Conservation (phyloP, 495 filamentous ascomycete species). For the Opeltia flavorubescens region DNA sequence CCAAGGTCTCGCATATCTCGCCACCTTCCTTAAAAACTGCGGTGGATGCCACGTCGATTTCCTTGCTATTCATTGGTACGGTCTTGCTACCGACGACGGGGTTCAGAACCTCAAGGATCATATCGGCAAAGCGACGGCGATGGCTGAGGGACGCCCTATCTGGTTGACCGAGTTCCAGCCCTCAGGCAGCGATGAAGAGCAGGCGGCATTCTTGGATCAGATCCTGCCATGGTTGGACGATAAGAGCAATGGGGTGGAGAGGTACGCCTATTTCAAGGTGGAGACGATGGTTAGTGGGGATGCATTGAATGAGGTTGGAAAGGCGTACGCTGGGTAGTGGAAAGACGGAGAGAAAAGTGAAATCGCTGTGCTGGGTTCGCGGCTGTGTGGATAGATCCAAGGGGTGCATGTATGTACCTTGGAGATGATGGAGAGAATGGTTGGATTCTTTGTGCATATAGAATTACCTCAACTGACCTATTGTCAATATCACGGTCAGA, state of each 20-base stretch:
- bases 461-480: no score
- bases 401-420: no score
- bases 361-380: constrained; percentile 1
- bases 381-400: not conserved
- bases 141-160: constrained; percentile 34
- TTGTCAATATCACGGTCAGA: no score
- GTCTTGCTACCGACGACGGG: constrained; percentile 10
- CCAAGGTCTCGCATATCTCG: constrained; percentile 47
- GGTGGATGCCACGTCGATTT: constrained; percentile 45
- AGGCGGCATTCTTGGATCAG: constrained; percentile 27
- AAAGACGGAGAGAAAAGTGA: not conserved
- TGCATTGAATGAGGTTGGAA: not conserved
- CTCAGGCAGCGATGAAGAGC: constrained; percentile 25
- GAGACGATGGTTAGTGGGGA: not conserved
- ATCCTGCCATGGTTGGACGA: constrained; percentile 42
- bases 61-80: constrained; percentile 57
- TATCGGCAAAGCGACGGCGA: constrained; percentile 25
- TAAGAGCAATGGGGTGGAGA: constrained; percentile 35
- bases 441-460: not conserved
- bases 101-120: constrained; percentile 32
- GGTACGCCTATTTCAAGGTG: constrained; percentile 59
- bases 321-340: not conserved
- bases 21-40: constrained; percentile 42
- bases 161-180: constrained; percentile 56
- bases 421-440: not conserved